phyloP scores from a whole-genome alignment of 352 stramenopile species.

The Phytophthora podocarpi region DNA sequence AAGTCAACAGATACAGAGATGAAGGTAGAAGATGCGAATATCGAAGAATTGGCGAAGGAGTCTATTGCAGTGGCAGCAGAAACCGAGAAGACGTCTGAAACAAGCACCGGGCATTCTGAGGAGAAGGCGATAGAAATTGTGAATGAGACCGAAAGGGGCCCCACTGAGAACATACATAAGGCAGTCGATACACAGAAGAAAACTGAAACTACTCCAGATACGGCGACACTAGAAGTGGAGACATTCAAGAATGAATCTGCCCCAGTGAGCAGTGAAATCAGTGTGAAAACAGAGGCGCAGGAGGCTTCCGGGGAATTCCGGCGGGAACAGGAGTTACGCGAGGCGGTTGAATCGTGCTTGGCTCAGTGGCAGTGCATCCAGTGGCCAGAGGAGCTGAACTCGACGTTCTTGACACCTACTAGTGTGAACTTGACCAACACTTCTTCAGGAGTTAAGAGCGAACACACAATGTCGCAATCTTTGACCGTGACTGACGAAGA shows the following conservation, averaged over 20 bases:
- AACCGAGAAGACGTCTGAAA: neutral
- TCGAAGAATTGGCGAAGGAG: slow-evolving; percentile 3
- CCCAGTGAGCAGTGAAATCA: slow-evolving; percentile 15
- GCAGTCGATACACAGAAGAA: neutral
- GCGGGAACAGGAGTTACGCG: slow-evolving; percentile 54
- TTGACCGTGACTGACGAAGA: slow-evolving; percentile 17
- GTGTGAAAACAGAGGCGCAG: slow-evolving; percentile 25
- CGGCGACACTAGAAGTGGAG: neutral
- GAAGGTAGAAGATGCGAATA: slow-evolving; percentile 23
- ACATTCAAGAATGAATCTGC: neutral
- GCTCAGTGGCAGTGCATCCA: slow-evolving; percentile 69
- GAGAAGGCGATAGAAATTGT: neutral
- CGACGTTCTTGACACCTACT: slow-evolving; percentile 45
- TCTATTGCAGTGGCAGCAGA: slow-evolving; percentile 10
- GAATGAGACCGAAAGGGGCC: neutral
- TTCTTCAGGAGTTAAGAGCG: slow-evolving; percentile 36
- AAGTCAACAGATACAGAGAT: slow-evolving; percentile 28
- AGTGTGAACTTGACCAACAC: neutral
- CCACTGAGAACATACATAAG: neutral
- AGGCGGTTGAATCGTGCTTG: slow-evolving; percentile 54
- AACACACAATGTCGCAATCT: slow-evolving; percentile 25
- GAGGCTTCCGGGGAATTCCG: slow-evolving; percentile 39
- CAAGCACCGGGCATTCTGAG: neutral
- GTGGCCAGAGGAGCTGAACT: slow-evolving; percentile 66
- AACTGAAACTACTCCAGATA: neutral